A percentile compares a stretch with the other conserved stretches of the same genome.
phyloP scores from a whole-genome alignment of 2,329 filamentous ascomycete genomes.

The Orbilia ellipsospora region DNA sequence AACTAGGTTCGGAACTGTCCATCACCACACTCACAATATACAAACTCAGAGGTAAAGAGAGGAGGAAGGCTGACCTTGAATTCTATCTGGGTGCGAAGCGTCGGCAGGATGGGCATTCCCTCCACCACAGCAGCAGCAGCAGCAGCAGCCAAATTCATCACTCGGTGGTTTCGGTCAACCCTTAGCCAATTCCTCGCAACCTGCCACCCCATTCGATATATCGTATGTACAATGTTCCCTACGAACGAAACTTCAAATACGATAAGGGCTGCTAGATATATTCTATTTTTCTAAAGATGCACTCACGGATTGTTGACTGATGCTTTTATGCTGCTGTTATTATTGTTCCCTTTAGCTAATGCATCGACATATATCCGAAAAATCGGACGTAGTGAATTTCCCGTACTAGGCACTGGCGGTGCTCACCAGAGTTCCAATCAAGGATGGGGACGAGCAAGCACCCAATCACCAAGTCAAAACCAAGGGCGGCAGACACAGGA shows the following conservation, averaged over 20 bases:
- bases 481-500: constrained; percentile 48
- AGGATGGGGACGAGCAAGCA: constrained; percentile 52
- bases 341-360: constrained; percentile 31
- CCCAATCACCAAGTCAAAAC: constrained; percentile 46
- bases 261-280: background rate
- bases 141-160: constrained; percentile 41
- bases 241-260: background rate
- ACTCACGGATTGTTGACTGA: background rate
- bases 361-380: constrained; percentile 17
- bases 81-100: constrained; percentile 15
- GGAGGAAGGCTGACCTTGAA: constrained; percentile 9
- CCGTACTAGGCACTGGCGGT: constrained; percentile 53
- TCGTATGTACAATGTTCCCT: constrained; percentile 43
- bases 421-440: constrained; percentile 54
- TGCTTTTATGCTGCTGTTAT: background rate
- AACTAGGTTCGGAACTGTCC: constrained; percentile 41
- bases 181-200: constrained; percentile 46
- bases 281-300: background rate
- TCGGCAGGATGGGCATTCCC: constrained; percentile 52
- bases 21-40: background rate
- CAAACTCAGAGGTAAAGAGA: background rate
- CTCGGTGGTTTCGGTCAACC: constrained; percentile 46
- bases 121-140: constrained; percentile 38
- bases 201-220: constrained; percentile 53
- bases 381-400: constrained; percentile 52